These are phyloP conservation scores for Zoysia matrella DNA, from an alignment of 202 grass and related monocot genomes.

Conservation along the genomic window DNA sequence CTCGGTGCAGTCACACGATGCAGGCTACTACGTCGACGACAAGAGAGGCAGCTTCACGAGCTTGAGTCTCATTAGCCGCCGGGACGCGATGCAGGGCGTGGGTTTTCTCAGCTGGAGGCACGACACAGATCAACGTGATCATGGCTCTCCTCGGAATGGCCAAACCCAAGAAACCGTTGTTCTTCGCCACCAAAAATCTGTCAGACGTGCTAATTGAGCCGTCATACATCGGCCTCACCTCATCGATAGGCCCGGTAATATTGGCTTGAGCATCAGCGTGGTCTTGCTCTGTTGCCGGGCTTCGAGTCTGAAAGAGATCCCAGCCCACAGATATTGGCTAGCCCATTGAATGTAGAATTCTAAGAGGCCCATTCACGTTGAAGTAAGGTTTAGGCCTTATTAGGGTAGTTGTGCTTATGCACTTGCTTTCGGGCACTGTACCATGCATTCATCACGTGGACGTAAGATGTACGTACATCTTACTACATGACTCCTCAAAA, in stretches of 20 bases:
- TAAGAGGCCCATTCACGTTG: no score
- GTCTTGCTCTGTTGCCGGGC: no score
- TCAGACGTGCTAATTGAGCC: neutral
- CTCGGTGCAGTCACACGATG: slow-evolving; percentile 1
- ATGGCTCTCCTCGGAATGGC: neutral
- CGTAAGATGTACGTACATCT: no score
- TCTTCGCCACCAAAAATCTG: neutral
- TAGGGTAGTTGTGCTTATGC: no score
- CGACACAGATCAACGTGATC: neutral
- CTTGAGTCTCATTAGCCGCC: slow-evolving; percentile 7
- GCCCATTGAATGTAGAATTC: no score
- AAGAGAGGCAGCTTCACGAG: slow-evolving; percentile 8
- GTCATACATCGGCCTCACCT: slow-evolving; percentile 45
- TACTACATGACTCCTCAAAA: no score
- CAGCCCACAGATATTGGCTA: no score
- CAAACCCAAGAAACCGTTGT: neutral
- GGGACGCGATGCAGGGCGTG: slow-evolving; percentile 34
- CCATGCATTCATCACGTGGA: no score
- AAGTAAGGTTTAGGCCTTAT: no score
- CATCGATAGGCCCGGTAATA: neutral
- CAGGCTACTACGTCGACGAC: slow-evolving; percentile 33
- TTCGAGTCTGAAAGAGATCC: no score
- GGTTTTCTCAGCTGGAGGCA: slow-evolving; percentile 33
- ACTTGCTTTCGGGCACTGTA: no score
- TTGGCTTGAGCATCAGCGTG: slow-evolving; percentile 42